A percentile compares a stretch with the other conserved stretches of the same genome.
Conservation (phyloP, 2,329 filamentous ascomycete genomes). For the Trichothecium roseum region DNA sequence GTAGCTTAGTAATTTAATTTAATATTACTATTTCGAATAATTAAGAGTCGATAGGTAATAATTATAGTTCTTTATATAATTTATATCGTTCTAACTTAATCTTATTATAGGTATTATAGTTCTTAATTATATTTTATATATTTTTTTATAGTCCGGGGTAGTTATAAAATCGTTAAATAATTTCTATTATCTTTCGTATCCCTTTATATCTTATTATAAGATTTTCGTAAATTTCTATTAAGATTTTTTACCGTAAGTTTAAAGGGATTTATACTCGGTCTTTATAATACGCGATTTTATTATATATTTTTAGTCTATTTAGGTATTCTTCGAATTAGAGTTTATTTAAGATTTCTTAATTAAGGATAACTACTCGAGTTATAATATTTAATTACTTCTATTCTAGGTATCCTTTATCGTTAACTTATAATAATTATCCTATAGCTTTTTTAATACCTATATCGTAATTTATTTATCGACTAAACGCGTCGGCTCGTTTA, state of each 20-base stretch:
- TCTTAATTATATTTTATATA: too few species aligned
- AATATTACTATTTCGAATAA: not conserved
- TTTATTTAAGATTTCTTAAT: too few species aligned
- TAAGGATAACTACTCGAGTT: too few species aligned
- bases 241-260: not conserved
- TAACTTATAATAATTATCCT: too few species aligned
- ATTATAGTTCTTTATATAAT: too few species aligned
- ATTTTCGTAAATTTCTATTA: not conserved
- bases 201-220: not conserved
- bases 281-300: not conserved
- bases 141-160: too few species aligned
- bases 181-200: not conserved
- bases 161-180: not conserved
- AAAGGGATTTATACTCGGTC: not conserved
- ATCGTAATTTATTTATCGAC: slow-evolving; percentile 3
- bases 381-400: too few species aligned
- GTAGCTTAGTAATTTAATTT: not conserved
- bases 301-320: not conserved
- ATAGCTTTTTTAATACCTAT: too few species aligned
- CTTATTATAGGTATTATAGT: too few species aligned
- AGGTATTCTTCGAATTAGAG: not conserved
- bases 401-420: too few species aligned
- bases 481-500: not conserved
- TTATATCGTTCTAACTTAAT: too few species aligned
- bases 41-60: not conserved